Evolutionary conservation across 306 rosid genomes (phyloP), one percentile per base, ranked within the genome.

Genomic region (Spatholobus suberectus): DNA sequence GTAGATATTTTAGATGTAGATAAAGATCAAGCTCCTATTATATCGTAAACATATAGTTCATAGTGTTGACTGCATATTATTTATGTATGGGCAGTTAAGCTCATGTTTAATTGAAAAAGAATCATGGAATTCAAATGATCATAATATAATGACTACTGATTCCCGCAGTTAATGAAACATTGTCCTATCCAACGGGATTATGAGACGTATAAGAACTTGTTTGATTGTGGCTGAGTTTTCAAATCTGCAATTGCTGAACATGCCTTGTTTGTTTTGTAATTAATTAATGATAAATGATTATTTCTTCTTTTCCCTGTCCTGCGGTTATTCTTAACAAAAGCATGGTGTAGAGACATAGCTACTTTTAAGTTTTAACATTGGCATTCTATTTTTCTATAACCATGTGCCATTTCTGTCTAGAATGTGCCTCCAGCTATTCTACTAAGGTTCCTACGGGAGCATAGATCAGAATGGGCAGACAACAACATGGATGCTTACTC

Each of bases 401-500:
- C 20, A 40, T 61, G 21, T 79, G 35, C 75, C 67, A 38, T 76
- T 63, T 67, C 75, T 61, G 38, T 69, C 55, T 91, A 95, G 99
- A 93, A 95, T 82, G 99, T 95, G 59, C 98, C 99, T 69, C 99
- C 99, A 80, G 99, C 98, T 18, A 90, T 95, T 85, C 92, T 95
- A 18, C 90, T 95, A 1, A 87, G 99, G 84, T 95, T 95, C 75
- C 87, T 95, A 70, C 91, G 99, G 55, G 99, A 95, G 90, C 99
- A 95, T 75, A 86, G 99, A 70, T 95, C 99, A 62, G 99, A 95
- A 86, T 95, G 99, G 99, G 99, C 99, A 51, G 98, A 95, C 89
- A 92, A 81, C 85, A 95, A 88, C 77, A 92, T 95, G 84, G 99
- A 95, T 89, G 99, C 99, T 70, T 95, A 89, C 87, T 87, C 97